Evolutionary conservation across 2,329 filamentous ascomycete genomes (phyloP).

Genomic region (Aureobasidium namibiae): DNA sequence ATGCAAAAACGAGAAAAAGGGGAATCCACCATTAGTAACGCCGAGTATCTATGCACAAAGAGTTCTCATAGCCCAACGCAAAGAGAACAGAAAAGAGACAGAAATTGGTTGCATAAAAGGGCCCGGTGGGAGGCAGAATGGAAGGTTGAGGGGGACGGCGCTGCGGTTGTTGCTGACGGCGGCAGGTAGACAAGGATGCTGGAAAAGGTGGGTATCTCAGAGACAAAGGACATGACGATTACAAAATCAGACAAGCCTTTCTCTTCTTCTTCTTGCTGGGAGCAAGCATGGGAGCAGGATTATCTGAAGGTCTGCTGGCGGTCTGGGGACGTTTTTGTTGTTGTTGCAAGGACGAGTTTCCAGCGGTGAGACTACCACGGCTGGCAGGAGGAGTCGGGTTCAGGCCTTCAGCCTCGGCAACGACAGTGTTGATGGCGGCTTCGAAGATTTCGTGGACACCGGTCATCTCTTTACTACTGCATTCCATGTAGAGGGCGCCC

Average conservation of each 20-base stretch:
- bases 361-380: slow-evolving; percentile 33
- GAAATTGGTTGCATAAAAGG: not conserved
- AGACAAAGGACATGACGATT: not conserved
- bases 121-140: not conserved
- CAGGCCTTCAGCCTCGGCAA: slow-evolving; percentile 55
- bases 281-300: slow-evolving; percentile 21
- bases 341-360: slow-evolving; percentile 25
- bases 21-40: slow-evolving; percentile 6
- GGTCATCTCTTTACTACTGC: slow-evolving; percentile 93
- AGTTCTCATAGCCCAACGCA: not conserved
- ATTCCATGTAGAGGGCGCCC: slow-evolving; percentile 94
- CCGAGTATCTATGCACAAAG: slow-evolving; percentile 4
- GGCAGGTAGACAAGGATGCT: not conserved
- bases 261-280: slow-evolving; percentile 64
- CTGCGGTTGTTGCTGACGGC: not conserved
- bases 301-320: slow-evolving; percentile 22
- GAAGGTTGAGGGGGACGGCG: not conserved
- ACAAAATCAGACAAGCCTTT: slow-evolving; percentile 74
- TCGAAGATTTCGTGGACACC: slow-evolving; percentile 97
- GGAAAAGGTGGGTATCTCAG: not conserved
- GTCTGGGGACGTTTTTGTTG: slow-evolving; percentile 27
- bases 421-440: slow-evolving; percentile 79
- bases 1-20: not conserved
- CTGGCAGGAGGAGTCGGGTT: slow-evolving; percentile 19
- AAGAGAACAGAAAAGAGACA: not conserved